phyloP scores from a whole-genome alignment of 257 asterid genomes.

The Solanum dulcamara region DNA sequence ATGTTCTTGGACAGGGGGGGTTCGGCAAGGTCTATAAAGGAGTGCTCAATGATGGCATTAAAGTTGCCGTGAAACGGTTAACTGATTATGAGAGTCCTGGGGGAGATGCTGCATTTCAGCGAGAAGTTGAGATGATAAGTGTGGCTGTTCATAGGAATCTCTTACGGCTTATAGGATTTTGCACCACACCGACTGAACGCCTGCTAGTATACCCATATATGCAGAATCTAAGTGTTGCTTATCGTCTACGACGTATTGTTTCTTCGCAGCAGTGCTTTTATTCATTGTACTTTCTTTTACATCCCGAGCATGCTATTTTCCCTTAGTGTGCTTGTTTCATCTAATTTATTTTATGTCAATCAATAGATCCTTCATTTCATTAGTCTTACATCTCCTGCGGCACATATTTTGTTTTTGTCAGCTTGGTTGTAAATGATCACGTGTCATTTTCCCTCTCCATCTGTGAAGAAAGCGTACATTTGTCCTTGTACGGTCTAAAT shows the following conservation, averaged over 20 bases:
- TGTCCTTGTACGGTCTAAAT: neutral
- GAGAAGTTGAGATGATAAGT: slow-evolving; percentile 97
- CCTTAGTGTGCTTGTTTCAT: neutral
- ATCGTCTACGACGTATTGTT: slow-evolving; percentile 66
- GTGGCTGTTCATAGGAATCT: slow-evolving; percentile 94
- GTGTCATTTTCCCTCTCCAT: neutral
- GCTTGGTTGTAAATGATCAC: neutral
- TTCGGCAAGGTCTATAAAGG: slow-evolving; percentile 94
- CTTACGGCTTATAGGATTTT: slow-evolving; percentile 72
- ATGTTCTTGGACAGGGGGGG: slow-evolving; percentile 90
- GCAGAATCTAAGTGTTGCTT: slow-evolving; percentile 91
- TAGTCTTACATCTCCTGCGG: neutral
- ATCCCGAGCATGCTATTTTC: neutral
- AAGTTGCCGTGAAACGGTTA: slow-evolving; percentile 86
- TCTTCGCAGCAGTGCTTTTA: neutral
- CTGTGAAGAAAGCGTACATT: neutral
- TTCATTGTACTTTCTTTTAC: neutral
- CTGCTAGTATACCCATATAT: slow-evolving; percentile 83
- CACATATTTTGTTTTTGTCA: neutral
- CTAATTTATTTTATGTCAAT: neutral
- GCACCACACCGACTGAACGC: slow-evolving; percentile 90
- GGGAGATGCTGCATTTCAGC: slow-evolving; percentile 89
- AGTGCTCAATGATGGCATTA: slow-evolving; percentile 53
- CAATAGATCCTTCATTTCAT: neutral
- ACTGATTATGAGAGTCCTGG: slow-evolving; percentile 87